These are phyloP conservation scores for Tetraselmis striata DNA, from an alignment of 139 green algal species.

Conservation along the genomic window DNA sequence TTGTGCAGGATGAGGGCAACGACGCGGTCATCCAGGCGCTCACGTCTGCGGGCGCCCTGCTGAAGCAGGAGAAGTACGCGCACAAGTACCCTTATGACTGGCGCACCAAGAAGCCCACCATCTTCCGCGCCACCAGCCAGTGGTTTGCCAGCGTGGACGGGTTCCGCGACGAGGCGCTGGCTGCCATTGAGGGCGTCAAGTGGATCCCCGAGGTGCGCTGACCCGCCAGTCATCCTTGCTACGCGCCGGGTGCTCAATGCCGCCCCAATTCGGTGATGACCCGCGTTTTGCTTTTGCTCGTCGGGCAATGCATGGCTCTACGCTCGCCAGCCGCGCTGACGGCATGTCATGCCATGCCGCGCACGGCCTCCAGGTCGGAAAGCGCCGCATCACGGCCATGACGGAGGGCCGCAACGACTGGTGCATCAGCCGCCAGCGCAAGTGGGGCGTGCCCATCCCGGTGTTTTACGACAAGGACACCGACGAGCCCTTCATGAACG, in stretches of 20 bases:
- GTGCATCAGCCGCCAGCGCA: conserved; percentile 96
- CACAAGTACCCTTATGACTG: conserved; percentile 99
- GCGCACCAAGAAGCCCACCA: conserved; percentile 98
- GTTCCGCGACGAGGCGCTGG: conserved; percentile 67
- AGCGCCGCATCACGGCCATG: conserved; percentile 87
- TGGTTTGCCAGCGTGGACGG: conserved; percentile 81
- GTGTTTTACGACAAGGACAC: conserved; percentile 92
- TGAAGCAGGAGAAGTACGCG: conserved; percentile 84
- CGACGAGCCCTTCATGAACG: conserved; percentile 82
- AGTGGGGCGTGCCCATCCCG: conserved; percentile 97
- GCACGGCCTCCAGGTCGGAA: conserved; percentile 21
- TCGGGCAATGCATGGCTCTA: too few species aligned
- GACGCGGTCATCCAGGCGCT: conserved; percentile 73
- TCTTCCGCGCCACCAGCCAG: conserved; percentile 95
- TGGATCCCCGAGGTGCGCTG: conserved; percentile 66
- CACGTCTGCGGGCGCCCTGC: conserved; percentile 47
- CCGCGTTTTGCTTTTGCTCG: too few species aligned
- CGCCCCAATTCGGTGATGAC: too few species aligned
- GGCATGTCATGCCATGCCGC: too few species aligned
- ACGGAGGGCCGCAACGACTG: conserved; percentile 84
- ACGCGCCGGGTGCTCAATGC: too few species aligned
- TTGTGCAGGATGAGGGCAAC: conserved; percentile 70
- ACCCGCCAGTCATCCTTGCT: too few species aligned
- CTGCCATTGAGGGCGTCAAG: conserved; percentile 64
- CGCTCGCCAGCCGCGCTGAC: too few species aligned